Base-by-base conservation (phyloP, 2,329 filamentous ascomycete species). In the Rhytidhysteron rufulum region DNA sequence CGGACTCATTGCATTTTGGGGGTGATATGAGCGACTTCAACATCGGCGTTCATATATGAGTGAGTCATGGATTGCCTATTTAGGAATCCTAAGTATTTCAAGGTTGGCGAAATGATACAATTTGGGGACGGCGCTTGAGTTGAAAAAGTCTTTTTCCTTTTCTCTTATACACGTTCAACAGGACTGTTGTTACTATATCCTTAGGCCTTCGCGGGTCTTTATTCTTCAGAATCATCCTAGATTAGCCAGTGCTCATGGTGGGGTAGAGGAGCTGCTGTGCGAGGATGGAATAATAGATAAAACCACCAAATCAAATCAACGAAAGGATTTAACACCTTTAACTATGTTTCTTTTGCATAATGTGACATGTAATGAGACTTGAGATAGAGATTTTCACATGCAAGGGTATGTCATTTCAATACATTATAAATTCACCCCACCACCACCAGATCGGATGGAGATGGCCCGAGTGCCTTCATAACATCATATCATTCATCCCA, bases 11-110 rank as follows among this genome's bases (percentile, higher is more conserved):
- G 46, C 41, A 35, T 40, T 31, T 39, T 41, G 49, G 42, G 49
- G 40, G 43, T 40, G 40, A 57, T n/a, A n/a, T 60, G 59, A 58
- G 60, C 58, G 58, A 60, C 57, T 50, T 64, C 61, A 63, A 65
- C 61, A 63, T 62, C 50, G 62, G 55, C 60, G 62, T 65, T 63
- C 57, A 57, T 58, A 10, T 6, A 29, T n/a, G 25, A 9, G 24
- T 20, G 35, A 25, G 16, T 37, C 19, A 11, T 30, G 13, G 25
- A 25, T 30, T n/a, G n/a, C n/a, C n/a, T n/a, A n/a, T n/a, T n/a
- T n/a, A n/a, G n/a, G n/a, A n/a, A n/a, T n/a, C n/a, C n/a, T n/a
- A n/a, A n/a, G n/a, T n/a, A n/a, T 29, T 22, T 29, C 27, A 21
- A 18, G 35, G 35, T 8, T 20, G 35, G 35, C 35, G 35, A 37